These are phyloP conservation scores for Asclepias syriaca DNA, from an alignment of 257 asterid genomes.

Conservation along the genomic window DNA sequence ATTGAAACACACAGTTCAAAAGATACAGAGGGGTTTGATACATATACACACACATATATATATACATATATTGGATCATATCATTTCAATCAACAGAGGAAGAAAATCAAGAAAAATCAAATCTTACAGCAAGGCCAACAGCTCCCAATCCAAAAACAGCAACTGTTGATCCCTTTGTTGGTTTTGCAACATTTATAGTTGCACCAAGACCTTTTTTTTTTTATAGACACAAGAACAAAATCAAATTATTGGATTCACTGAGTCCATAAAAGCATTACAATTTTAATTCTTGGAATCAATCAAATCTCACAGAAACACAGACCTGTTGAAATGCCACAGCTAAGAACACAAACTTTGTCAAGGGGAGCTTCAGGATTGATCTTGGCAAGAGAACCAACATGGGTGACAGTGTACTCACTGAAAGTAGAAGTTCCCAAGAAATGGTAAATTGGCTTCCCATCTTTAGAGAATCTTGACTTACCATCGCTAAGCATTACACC, in stretches of 20 bases:
- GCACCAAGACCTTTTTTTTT: slow-evolving; percentile 62
- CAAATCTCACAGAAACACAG: slow-evolving; percentile 18
- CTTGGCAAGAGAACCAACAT: slow-evolving; percentile 70
- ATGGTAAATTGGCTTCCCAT: slow-evolving; percentile 73
- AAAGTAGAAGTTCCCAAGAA: slow-evolving; percentile 88
- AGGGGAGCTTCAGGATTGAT: slow-evolving; percentile 70
- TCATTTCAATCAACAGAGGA: neutral
- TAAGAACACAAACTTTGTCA: slow-evolving; percentile 77
- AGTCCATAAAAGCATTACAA: no score
- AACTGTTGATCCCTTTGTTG: slow-evolving; percentile 51
- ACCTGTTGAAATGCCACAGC: slow-evolving; percentile 95
- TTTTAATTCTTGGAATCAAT: no score
- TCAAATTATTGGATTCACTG: no score
- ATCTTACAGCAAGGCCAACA: slow-evolving; percentile 74
- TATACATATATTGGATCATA: no score
- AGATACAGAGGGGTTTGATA: no score
- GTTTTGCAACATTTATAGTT: slow-evolving; percentile 80
- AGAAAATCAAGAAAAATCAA: neutral
- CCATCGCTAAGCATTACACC: slow-evolving; percentile 73
- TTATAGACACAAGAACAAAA: neutral
- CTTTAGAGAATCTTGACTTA: slow-evolving; percentile 58
- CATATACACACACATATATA: no score
- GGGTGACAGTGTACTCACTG: slow-evolving; percentile 80
- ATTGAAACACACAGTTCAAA: no score
- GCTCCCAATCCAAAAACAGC: slow-evolving; percentile 77